These are phyloP conservation scores for Wakefieldia striispora DNA, from an alignment of 768 basidiomycete species.

Conservation along the genomic window DNA sequence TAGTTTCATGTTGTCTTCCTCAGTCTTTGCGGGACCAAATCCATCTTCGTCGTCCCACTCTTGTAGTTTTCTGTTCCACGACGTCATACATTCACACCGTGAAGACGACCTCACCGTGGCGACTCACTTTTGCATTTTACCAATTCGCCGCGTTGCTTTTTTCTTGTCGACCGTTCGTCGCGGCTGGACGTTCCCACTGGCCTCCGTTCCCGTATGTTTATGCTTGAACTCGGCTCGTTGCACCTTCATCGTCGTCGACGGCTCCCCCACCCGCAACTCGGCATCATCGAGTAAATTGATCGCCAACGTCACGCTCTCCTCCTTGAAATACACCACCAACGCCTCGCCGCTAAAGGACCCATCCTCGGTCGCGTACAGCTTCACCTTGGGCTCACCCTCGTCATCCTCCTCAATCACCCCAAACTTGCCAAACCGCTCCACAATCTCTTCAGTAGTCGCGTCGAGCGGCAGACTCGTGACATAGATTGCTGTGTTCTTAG, in stretches of 20 bases:
- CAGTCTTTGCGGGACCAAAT: conserved; percentile 69
- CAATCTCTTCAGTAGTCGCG: conserved; percentile 69
- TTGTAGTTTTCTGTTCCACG: conserved; percentile 68
- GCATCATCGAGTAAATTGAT: conserved; percentile 87
- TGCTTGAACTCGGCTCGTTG: conserved; percentile 76
- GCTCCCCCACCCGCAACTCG: conserved; percentile 80
- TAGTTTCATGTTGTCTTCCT: conserved; percentile 46
- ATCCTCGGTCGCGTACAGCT: conserved; percentile 88
- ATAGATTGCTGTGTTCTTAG: conserved; percentile 93
- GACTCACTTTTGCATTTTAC: conserved; percentile 81
- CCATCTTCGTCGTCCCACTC: conserved; percentile 97
- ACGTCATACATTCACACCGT: background rate
- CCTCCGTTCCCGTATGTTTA: conserved; percentile 48
- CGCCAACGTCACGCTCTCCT: conserved; percentile 88
- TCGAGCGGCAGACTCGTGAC: conserved; percentile 81
- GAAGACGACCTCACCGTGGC: background rate
- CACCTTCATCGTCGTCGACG: conserved; percentile 70
- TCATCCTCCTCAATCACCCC: conserved; percentile 94
- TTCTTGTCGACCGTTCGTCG: conserved; percentile 75
- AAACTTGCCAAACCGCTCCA: conserved; percentile 86
- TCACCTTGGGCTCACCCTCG: conserved; percentile 88
- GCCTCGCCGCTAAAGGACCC: conserved; percentile 93
- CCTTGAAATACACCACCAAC: conserved; percentile 95
- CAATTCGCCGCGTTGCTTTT: conserved; percentile 69
- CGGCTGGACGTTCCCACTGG: conserved; percentile 43